Conservation (phyloP, 768 basidiomycete genomes). For the Amanita muscaria region DNA sequence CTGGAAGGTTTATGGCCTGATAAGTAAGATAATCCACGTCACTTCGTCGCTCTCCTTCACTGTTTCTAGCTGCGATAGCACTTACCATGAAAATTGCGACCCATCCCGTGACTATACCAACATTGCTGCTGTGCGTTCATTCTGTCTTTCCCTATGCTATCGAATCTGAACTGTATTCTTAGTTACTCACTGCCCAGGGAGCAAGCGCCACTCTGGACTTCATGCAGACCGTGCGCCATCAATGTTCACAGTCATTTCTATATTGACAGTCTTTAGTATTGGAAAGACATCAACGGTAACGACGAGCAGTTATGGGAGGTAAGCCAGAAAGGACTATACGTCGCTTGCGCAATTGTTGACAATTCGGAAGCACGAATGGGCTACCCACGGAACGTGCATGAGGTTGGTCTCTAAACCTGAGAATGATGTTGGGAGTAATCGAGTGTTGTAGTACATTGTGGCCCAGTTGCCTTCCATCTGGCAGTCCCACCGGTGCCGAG, state of each 20-base stretch:
- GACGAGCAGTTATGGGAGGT: slow-evolving; percentile 7
- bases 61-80: slow-evolving; percentile 8
- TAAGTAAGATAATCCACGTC: slow-evolving; percentile 1
- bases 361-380: slow-evolving; percentile 4
- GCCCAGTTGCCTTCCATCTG: slow-evolving; percentile 1
- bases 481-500: slow-evolving; percentile 6
- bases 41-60: too few species aligned
- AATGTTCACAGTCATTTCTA: background rate
- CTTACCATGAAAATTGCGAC: slow-evolving; percentile 16
- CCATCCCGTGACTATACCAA: slow-evolving; percentile 19
- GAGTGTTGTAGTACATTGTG: slow-evolving; percentile 1
- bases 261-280: slow-evolving; percentile 1
- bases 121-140: slow-evolving; percentile 12
- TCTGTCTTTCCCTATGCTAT: too few species aligned
- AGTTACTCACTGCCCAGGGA: slow-evolving; percentile 6
- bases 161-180: too few species aligned
- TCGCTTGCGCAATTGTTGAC: background rate
- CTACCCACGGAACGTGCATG: slow-evolving; percentile 4
- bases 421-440: background rate
- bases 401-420: background rate
- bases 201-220: slow-evolving; percentile 2
- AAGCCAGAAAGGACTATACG: background rate
- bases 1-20: slow-evolving; percentile 6
- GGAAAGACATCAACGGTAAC: slow-evolving; percentile 3
- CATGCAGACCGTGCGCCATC: slow-evolving; percentile 2